A percentile compares a stretch with the other conserved stretches of the same genome.
Conservation (phyloP, 164 flowering plant species). For the Sedum album region DNA sequence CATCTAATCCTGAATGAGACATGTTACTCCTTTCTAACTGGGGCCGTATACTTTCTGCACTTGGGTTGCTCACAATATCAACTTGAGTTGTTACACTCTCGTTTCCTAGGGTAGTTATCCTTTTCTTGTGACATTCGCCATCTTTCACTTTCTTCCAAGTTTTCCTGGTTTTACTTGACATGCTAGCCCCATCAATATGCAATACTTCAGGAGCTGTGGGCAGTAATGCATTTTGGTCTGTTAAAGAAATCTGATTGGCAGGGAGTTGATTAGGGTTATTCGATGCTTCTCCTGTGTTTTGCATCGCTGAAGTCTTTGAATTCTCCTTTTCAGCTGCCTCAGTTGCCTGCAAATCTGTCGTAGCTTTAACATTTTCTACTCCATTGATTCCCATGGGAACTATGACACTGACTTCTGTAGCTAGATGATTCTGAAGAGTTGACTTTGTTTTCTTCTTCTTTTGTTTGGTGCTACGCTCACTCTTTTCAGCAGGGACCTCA, state of each 20-base stretch:
- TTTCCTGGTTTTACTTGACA: too few species aligned
- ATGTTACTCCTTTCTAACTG: background rate
- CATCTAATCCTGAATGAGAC: background rate
- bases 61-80: background rate
- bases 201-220: background rate
- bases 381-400: background rate
- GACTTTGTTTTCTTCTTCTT: slow-evolving; percentile 2
- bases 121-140: background rate
- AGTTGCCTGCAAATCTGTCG: background rate
- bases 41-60: background rate
- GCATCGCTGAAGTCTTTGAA: background rate
- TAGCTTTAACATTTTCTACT: background rate
- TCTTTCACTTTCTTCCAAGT: background rate
- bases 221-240: background rate
- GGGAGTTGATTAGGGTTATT: background rate
- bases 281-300: background rate
- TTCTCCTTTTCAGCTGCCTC: background rate
- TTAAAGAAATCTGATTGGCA: background rate
- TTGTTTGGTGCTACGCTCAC: background rate
- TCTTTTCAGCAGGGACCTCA: background rate
- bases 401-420: background rate
- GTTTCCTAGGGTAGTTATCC: background rate
- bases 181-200: too few species aligned
- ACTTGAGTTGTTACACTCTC: background rate
- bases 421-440: background rate